Percentiles rank a stretch among this genome's conserved stretches.
These are phyloP conservation scores for Cordyceps sp. DNA, from an alignment of 2,329 filamentous ascomycete genomes.

Conservation along the genomic window DNA sequence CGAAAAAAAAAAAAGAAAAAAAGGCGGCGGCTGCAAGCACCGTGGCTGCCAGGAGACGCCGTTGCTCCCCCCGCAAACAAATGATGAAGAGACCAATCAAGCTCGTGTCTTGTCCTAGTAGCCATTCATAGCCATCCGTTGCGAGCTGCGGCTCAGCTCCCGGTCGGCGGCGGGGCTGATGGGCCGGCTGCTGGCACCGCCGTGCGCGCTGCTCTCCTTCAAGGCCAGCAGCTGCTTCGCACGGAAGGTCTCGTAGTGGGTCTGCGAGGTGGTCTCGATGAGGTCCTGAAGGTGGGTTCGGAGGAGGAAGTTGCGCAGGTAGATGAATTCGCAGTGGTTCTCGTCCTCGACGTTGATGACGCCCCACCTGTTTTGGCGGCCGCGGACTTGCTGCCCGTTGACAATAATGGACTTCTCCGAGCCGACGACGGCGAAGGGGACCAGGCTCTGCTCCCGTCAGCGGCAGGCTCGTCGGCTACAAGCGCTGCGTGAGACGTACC, in stretches of 20 bases:
- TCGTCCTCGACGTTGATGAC: conserved; percentile 99
- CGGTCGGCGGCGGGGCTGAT: conserved; percentile 92
- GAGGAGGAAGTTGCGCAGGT: conserved; percentile 94
- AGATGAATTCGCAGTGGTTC: conserved; percentile 98
- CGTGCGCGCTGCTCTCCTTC: conserved; percentile 91
- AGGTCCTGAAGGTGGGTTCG: conserved; percentile 96
- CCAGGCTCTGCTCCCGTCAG: conserved; percentile 48
- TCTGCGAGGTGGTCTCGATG: conserved; percentile 98
- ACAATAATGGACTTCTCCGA: conserved; percentile 97
- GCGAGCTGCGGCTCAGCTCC: conserved; percentile 90
- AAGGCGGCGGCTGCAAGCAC: conserved; percentile 2
- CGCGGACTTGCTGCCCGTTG: conserved; percentile 91
- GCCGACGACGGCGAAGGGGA: conserved; percentile 94
- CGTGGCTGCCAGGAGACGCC: conserved; percentile 16
- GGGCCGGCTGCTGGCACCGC: conserved; percentile 61
- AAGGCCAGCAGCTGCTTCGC: conserved; percentile 95
- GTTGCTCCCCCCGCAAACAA: conserved; percentile 13
- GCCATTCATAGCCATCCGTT: conserved; percentile 97
- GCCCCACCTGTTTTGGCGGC: conserved; percentile 97
- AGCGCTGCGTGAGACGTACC: conserved; percentile 31
- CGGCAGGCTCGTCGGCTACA: background rate
- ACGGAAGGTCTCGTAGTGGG: conserved; percentile 99
- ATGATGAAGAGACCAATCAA: conserved; percentile 13
- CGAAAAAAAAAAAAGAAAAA: conserved; percentile 9
- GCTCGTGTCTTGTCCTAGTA: conserved; percentile 44